Conservation (phyloP, 768 basidiomycete species). For the Collybiopsis confluens region DNA sequence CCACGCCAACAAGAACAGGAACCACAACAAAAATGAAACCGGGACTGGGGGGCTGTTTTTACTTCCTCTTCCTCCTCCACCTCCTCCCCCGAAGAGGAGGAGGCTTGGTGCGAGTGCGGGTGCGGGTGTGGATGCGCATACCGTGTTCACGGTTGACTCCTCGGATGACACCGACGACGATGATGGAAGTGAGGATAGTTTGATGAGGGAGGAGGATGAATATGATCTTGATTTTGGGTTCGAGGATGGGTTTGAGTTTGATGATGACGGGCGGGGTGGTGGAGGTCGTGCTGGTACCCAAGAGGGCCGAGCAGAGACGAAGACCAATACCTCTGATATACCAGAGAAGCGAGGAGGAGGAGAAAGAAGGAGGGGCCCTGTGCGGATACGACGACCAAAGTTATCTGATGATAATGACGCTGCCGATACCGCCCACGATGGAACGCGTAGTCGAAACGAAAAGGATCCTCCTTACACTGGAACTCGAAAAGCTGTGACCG, state of each 20-base stretch:
- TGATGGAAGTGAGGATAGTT: conserved; percentile 15
- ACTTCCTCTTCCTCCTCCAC: neutral
- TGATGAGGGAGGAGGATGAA: conserved; percentile 12
- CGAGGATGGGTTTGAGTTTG: neutral
- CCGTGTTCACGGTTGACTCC: conserved; percentile 22
- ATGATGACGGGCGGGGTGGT: neutral
- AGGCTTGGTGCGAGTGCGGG: conserved; percentile 20
- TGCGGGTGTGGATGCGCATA: conserved; percentile 16
- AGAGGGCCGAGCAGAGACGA: too few relatives aligned
- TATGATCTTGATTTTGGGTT: conserved; percentile 9
- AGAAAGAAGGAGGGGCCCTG: too few relatives aligned
- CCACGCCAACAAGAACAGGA: neutral
- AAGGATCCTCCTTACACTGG: too few relatives aligned
- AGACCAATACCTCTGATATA: too few relatives aligned
- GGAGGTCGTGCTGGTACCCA: neutral
- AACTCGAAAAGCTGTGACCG: too few relatives aligned
- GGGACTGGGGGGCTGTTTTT: neutral
- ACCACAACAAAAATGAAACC: neutral
- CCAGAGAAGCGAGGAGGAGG: too few relatives aligned
- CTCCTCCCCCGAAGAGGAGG: conserved; percentile 19
- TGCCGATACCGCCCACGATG: too few relatives aligned
- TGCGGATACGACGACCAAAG: too few relatives aligned
- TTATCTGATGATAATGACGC: too few relatives aligned
- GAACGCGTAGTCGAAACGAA: too few relatives aligned
- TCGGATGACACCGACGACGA: conserved; percentile 31